Evolutionary conservation across 352 stramenopile species (phyloP).

Genomic region (Blastocystis sp.): DNA sequence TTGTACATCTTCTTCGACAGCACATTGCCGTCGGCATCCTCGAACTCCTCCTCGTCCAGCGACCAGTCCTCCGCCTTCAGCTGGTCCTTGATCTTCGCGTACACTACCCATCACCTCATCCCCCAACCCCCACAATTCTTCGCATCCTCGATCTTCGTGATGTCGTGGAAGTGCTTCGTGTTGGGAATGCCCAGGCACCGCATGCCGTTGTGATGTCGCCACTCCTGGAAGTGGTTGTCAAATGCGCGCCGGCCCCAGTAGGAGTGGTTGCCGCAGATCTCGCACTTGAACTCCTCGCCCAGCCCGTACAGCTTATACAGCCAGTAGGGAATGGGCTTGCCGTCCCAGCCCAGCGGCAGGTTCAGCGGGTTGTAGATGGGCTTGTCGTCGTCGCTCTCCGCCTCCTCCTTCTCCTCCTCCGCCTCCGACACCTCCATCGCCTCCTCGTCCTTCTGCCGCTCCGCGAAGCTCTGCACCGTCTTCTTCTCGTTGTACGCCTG

Average conservation of each 20-base stretch:
- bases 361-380: conserved; percentile 98
- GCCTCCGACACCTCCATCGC: conserved; percentile 75
- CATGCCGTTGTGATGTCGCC: conserved; percentile 94
- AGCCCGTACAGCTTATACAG: conserved; percentile 98
- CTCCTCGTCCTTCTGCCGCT: conserved; percentile 75
- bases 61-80: conserved; percentile 89
- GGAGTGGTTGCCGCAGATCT: conserved; percentile 97
- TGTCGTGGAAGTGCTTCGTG: conserved; percentile 98
- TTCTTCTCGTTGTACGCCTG: conserved; percentile 83
- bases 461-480: conserved; percentile 81
- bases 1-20: conserved; percentile 93
- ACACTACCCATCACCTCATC: conserved; percentile 76
- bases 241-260: conserved; percentile 93
- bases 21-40: conserved; percentile 97
- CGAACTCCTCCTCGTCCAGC: conserved; percentile 93
- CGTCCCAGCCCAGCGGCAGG: conserved; percentile 94
- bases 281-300: conserved; percentile 94
- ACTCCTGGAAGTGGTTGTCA: conserved; percentile 95
- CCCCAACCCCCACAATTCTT: conserved; percentile 76
- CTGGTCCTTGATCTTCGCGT: conserved; percentile 89
- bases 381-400: conserved; percentile 82
- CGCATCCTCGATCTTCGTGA: conserved; percentile 94
- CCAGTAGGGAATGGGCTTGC: conserved; percentile 98
- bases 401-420: conserved; percentile 82
- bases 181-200: conserved; percentile 96